These are phyloP conservation scores for Albophoma yamanashiensis DNA, from an alignment of 2,329 filamentous ascomycete genomes.

Conservation along the genomic window DNA sequence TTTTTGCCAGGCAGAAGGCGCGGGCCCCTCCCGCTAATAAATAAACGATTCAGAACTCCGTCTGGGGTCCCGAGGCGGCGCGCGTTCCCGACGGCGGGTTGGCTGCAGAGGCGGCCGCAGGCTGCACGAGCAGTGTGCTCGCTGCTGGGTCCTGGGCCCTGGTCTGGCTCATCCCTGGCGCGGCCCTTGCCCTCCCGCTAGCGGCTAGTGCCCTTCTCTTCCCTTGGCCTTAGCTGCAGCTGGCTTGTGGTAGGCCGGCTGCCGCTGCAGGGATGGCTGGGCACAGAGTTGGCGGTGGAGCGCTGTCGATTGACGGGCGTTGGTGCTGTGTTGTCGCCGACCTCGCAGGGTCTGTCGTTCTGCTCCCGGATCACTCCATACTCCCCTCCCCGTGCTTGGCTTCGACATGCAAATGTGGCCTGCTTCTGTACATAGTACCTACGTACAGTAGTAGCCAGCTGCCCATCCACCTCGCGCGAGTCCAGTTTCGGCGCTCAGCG, in stretches of 20 bases:
- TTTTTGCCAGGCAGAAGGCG: background rate
- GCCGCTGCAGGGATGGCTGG: background rate
- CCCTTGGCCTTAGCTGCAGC: background rate
- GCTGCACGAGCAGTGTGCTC: slow-evolving; percentile 20
- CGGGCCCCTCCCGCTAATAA: slow-evolving; percentile 1
- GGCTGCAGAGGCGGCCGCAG: slow-evolving; percentile 29
- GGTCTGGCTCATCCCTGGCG: background rate
- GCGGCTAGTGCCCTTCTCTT: background rate
- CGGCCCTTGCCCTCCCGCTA: background rate
- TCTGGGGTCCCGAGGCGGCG: slow-evolving; percentile 20
- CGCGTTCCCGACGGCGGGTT: slow-evolving; percentile 21
- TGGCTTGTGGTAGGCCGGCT: background rate
- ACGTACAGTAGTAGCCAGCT: too few relatives aligned
- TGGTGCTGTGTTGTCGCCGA: background rate
- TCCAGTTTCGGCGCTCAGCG: background rate
- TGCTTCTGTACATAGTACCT: too few relatives aligned
- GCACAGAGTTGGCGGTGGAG: background rate
- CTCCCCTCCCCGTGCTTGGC: background rate
- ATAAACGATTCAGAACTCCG: slow-evolving; percentile 1
- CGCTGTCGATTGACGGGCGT: background rate
- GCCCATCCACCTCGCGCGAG: background rate
- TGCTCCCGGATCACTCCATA: background rate
- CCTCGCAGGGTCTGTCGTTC: background rate
- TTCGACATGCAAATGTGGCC: background rate
- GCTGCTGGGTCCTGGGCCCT: slow-evolving; percentile 5